A percentile compares a stretch with the other conserved stretches of the same genome.
Evolutionary conservation across 2,329 filamentous ascomycete species (phyloP).

Genomic region (Parafenestella ontariensis): DNA sequence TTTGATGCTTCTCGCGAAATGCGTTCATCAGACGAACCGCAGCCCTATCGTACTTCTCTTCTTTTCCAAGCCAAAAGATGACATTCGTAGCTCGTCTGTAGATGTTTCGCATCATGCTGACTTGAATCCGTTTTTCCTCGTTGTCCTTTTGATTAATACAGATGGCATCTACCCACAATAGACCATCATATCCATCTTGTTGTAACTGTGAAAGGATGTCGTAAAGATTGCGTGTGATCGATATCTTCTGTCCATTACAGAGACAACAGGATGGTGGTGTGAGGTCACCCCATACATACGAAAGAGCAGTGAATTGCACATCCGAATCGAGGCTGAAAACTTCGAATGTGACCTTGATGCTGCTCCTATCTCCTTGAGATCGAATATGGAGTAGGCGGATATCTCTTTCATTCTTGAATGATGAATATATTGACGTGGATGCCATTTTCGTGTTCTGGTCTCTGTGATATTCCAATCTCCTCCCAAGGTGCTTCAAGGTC

Average conservation of each 20-base stretch:
- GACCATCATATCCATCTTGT: background rate
- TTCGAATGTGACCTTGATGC: background rate
- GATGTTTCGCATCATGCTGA: constrained; percentile 16
- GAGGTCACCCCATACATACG: background rate
- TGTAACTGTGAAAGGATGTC: background rate
- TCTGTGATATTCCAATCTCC: no score
- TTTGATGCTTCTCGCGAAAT: background rate
- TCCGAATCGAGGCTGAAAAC: background rate
- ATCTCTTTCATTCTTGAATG: background rate
- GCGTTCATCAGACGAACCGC: constrained; percentile 5
- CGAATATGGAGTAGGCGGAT: background rate
- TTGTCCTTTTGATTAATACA: no score
- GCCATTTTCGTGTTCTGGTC: background rate
- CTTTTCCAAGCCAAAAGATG: constrained; percentile 15
- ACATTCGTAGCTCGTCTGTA: constrained; percentile 12
- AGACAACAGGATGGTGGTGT: background rate
- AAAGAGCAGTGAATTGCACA: background rate
- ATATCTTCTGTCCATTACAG: background rate
- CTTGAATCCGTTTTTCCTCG: constrained; percentile 10
- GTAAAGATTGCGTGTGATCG: background rate
- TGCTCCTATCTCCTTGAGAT: background rate
- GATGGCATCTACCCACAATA: constrained; percentile 10
- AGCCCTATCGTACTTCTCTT: constrained; percentile 7
- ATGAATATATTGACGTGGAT: background rate
- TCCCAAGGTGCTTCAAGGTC: no score